Evolutionary conservation across 305 asterid genomes (phyloP), one percentile per base, ranked within the genome.

Genomic region (Withania somnifera): DNA sequence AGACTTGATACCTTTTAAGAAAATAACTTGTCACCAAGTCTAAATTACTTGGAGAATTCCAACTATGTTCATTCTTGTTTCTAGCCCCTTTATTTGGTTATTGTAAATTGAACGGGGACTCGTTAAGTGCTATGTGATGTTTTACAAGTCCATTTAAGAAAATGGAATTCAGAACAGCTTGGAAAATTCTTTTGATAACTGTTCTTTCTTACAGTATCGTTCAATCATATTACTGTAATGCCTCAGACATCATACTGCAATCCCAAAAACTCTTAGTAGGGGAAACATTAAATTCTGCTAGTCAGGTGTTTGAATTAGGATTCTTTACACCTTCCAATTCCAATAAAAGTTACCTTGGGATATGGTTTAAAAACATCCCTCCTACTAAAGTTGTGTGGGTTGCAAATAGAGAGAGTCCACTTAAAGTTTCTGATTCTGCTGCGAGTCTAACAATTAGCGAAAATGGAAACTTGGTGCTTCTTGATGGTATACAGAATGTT

Each of bases 331-430:
- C 92, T 47, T 84, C 73, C 10, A 60, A 28, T 9, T 81, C 92
- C 0, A 71, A 84, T 42, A 66, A 67, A 28, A 83, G 88, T 86
- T 91, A 94, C 87, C 57, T 94, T 77, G 98, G 97, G 60, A 89
- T 94, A 78, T 92, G 97, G 97, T 92, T 88, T 92, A 91, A 88
- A 78, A 87, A 83, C 36, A 85, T 88, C 64, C 66, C 84, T 9
- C 73, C 79, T 0, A 66, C 38, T 81, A 89, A 87, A 15, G 22
- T 84, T 50, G 69, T 87, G 8, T 89, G 91, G 91, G 86, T 87
- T 5, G 90, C 91, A 85, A 89, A 89, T 34, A 83, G 91, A 45
- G 82, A 75, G 11, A 87, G 50, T 26, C 91, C 91, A n/a, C 84
- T 85, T 11, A 5, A 26, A 6, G 42, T 47, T 34, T 10, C 36